These are phyloP conservation scores for Tetrastigma voinierianum DNA, from an alignment of 164 flowering plant species.

Conservation along the genomic window DNA sequence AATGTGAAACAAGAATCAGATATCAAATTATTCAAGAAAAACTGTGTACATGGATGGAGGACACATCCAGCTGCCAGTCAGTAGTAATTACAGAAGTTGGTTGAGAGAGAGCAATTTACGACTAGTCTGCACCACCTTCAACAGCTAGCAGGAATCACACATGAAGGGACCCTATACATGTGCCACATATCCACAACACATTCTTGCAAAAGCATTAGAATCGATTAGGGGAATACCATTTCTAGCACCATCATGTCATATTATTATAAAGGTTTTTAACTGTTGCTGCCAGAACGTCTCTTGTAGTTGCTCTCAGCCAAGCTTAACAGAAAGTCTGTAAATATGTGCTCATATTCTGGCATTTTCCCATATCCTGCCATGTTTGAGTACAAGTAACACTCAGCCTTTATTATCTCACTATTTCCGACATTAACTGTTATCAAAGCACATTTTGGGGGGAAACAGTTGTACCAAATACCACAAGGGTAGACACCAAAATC, in stretches of 20 bases:
- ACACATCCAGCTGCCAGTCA: conserved; percentile 2
- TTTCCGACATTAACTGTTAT: no score
- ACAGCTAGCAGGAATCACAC: conserved; percentile 9
- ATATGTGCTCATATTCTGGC: conserved; percentile 87
- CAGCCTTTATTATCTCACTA: no score
- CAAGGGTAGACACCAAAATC: neutral
- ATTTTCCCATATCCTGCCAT: conserved; percentile 63
- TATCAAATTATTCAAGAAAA: neutral
- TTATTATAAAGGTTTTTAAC: conserved; percentile 7
- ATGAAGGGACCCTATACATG: conserved; percentile 7
- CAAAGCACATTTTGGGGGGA: neutral
- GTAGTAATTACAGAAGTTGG: conserved; percentile 13
- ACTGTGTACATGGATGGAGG: conserved; percentile 11
- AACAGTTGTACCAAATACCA: neutral
- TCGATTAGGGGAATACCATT: no score
- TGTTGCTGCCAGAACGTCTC: conserved; percentile 22
- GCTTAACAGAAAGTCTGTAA: conserved; percentile 75
- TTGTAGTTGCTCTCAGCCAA: conserved; percentile 52
- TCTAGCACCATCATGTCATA: neutral
- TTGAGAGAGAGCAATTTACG: neutral
- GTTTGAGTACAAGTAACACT: neutral
- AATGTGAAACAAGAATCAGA: neutral
- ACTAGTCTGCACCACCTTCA: conserved; percentile 6
- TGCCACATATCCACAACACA: no score
- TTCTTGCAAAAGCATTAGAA: no score